Conservation (phyloP, 257 asterid species). For the Nicotiana otophora region DNA sequence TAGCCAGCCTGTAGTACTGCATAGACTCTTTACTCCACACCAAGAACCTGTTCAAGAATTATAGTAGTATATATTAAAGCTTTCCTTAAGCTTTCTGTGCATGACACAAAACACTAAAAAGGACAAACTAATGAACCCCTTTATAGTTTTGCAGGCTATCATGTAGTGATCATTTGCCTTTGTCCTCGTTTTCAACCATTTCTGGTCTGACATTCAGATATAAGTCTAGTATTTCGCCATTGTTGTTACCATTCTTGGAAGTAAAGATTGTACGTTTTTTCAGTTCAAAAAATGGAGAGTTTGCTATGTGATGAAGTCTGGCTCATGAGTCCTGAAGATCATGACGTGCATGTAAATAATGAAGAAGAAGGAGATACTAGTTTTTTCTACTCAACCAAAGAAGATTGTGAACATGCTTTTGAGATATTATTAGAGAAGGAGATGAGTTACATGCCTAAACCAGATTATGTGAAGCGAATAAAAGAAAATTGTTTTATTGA, state of each 20-base stretch:
- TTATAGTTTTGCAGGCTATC: background rate
- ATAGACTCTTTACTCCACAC: background rate
- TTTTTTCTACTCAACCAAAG: constrained; percentile 4
- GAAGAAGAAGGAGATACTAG: background rate
- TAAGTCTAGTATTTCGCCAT: background rate
- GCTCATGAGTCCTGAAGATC: constrained; percentile 29
- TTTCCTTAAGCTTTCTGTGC: background rate
- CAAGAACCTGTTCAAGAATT: background rate
- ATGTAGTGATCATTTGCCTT: background rate
- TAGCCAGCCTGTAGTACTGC: background rate
- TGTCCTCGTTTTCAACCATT: background rate
- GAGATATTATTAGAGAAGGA: constrained; percentile 34
- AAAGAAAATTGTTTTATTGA: constrained; percentile 17
- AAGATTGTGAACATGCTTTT: constrained; percentile 42
- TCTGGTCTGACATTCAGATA: background rate
- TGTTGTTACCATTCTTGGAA: background rate
- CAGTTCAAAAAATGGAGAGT: constrained; percentile 27
- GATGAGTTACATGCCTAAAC: constrained; percentile 30
- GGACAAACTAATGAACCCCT: background rate
- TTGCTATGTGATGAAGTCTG: constrained; percentile 61
- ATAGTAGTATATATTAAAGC: background rate
- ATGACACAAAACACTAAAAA: constrained; percentile 1
- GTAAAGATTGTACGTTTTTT: background rate
- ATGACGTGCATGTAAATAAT: background rate
- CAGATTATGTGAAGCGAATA: constrained; percentile 25